phyloP scores from a whole-genome alignment of 192 early-diverging fungal genomes.

The Linnemannia zychae region DNA sequence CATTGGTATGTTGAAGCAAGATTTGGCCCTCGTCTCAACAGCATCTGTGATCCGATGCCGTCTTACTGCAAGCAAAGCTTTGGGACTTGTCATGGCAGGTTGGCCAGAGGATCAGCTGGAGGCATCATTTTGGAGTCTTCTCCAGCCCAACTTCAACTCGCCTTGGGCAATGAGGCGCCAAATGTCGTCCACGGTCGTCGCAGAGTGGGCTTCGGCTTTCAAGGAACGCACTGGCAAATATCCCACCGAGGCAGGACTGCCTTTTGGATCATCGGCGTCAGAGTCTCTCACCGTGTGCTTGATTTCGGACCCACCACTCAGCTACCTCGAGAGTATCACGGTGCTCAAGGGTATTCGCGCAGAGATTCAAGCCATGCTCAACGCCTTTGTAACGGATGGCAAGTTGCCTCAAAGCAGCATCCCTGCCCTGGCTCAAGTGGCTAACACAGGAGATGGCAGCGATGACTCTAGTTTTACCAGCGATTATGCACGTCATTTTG shows the following conservation, averaged over 20 bases:
- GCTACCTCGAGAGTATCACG: slow-evolving; percentile 75
- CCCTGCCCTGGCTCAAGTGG: slow-evolving; percentile 68
- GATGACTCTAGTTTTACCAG: slow-evolving; percentile 65
- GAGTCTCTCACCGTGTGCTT: slow-evolving; percentile 64
- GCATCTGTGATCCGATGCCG: slow-evolving; percentile 88
- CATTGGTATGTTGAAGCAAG: slow-evolving; percentile 91
- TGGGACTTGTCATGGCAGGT: slow-evolving; percentile 79
- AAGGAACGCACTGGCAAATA: slow-evolving; percentile 45
- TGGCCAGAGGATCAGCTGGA: slow-evolving; percentile 69
- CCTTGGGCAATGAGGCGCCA: slow-evolving; percentile 84
- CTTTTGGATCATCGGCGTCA: slow-evolving; percentile 71
- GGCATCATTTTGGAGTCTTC: slow-evolving; percentile 61
- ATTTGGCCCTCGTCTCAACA: slow-evolving; percentile 83
- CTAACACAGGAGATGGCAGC: slow-evolving; percentile 41
- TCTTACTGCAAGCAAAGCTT: slow-evolving; percentile 78
- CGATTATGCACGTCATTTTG: slow-evolving; percentile 67
- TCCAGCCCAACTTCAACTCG: slow-evolving; percentile 75
- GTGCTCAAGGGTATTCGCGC: slow-evolving; percentile 73
- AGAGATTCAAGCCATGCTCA: slow-evolving; percentile 76
- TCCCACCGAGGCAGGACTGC: slow-evolving; percentile 45
- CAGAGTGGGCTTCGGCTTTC: slow-evolving; percentile 82
- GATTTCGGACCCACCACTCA: slow-evolving; percentile 66
- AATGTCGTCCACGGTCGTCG: slow-evolving; percentile 79
- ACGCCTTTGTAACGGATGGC: slow-evolving; percentile 66
- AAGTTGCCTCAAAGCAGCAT: slow-evolving; percentile 56